These are phyloP conservation scores for Boeremia lycopersici DNA, from an alignment of 2,329 filamentous ascomycete genomes.

Conservation along the genomic window DNA sequence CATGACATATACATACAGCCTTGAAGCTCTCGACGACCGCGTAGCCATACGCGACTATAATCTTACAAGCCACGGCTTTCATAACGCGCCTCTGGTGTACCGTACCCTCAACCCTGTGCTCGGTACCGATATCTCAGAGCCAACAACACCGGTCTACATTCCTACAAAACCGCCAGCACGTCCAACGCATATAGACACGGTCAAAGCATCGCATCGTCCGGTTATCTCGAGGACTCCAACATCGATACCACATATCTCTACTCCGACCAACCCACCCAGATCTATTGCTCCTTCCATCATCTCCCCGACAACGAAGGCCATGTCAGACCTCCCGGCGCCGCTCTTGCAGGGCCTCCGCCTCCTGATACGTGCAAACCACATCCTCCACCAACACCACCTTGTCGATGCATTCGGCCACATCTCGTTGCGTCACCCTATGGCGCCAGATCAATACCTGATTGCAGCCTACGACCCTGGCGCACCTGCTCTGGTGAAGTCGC, in stretches of 20 bases:
- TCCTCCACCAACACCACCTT: slow-evolving; percentile 57
- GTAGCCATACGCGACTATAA: slow-evolving; percentile 12
- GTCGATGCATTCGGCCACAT: slow-evolving; percentile 62
- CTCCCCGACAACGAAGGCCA: background rate
- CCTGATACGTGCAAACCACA: slow-evolving; percentile 50
- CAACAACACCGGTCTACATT: slow-evolving; percentile 13
- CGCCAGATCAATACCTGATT: slow-evolving; percentile 56
- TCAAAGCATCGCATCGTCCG: background rate
- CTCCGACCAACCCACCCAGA: slow-evolving; percentile 1
- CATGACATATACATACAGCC: slow-evolving; percentile 11
- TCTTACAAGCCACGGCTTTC: slow-evolving; percentile 4
- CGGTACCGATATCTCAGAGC: slow-evolving; percentile 7
- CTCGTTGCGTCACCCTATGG: slow-evolving; percentile 56
- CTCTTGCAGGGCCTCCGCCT: slow-evolving; percentile 29
- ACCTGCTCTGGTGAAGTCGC: slow-evolving; percentile 54
- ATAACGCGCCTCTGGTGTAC: slow-evolving; percentile 5
- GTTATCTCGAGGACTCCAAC: slow-evolving; percentile 9
- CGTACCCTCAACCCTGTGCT: slow-evolving; percentile 7
- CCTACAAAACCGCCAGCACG: background rate
- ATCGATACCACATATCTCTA: slow-evolving; percentile 6
- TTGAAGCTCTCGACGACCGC: slow-evolving; percentile 15
- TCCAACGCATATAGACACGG: background rate
- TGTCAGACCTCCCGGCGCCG: slow-evolving; percentile 15
- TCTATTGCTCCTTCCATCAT: slow-evolving; percentile 12
- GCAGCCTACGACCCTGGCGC: slow-evolving; percentile 51